Base-by-base conservation (phyloP, 495 filamentous ascomycete species). In the Xylaria acuta region DNA sequence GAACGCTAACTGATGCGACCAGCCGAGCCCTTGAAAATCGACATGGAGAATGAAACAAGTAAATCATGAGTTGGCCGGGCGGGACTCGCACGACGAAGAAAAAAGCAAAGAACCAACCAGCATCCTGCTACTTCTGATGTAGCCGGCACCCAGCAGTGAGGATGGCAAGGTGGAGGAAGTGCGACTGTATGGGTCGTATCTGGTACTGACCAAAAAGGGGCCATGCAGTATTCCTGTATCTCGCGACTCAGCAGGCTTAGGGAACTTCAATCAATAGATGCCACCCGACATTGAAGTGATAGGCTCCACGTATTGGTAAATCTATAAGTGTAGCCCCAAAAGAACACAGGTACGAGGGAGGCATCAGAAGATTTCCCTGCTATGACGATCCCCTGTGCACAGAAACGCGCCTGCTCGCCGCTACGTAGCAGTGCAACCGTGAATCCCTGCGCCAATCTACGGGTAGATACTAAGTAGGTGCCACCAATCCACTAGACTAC, bases 41-140 rank as follows among this genome's bases (percentile, higher is more conserved):
- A 65, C 72, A 73, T 69, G 66, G 60, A 27, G 27, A 62, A 27
- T 67, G 72, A 41, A 51, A 34, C 9, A 70, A 49, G 45, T 30
- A 45, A 36, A 38, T 71, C 74, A 77, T 76, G 54, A 38, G 62
- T n/a, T 56, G 11, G 34, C 36, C 49, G 25, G 11, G 41, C 41
- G 30, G 20, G 32, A 25, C 45, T 67, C 45, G n/a, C 32, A 38
- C 40, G 18, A 51, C 16, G 45, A 38, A 53, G 18, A 27, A 12
- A 3, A 65, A 7, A 27, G 34, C 0, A 40, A 34, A 1, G 25
- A 65, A 22, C 25, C 3, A 27, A 14, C 27, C 20, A 40, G 14
- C 27, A 40, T 36, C 27, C 56, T 18, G 67, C 25, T 36, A 43
- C 56, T 62, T 67, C 47, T 47, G 9, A n/a, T 7, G 36, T 53